Conservation (phyloP, 2,329 filamentous ascomycete species). For the Grosmannia clavigera region DNA sequence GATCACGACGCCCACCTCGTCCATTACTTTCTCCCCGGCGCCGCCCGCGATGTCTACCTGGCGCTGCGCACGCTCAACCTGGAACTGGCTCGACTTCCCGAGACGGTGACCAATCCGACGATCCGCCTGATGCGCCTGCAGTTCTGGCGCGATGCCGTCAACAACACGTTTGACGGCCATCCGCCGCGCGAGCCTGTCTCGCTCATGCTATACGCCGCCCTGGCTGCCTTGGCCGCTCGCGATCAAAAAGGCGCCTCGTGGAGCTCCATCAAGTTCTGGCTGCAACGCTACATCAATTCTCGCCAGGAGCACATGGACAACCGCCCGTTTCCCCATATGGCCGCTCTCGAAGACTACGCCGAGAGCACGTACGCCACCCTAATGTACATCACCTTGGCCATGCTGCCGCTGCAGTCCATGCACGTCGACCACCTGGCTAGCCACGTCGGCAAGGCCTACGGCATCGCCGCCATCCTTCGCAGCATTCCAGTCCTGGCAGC, state of each 20-base stretch:
- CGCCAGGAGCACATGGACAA: slow-evolving; percentile 76
- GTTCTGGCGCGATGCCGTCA: slow-evolving; percentile 84
- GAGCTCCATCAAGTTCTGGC: slow-evolving; percentile 55
- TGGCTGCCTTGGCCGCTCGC: slow-evolving; percentile 44
- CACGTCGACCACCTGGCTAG: slow-evolving; percentile 87
- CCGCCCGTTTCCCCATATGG: slow-evolving; percentile 62
- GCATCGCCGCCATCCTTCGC: slow-evolving; percentile 75
- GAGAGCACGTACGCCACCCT: slow-evolving; percentile 92
- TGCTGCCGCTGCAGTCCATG: slow-evolving; percentile 66
- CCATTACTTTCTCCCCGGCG: slow-evolving; percentile 67
- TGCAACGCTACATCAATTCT: slow-evolving; percentile 64
- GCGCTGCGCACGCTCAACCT: slow-evolving; percentile 88
- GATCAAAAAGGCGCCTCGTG: slow-evolving; percentile 23
- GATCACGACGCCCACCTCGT: slow-evolving; percentile 83
- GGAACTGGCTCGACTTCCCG: slow-evolving; percentile 79
- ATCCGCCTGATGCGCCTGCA: slow-evolving; percentile 84
- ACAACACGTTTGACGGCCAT: slow-evolving; percentile 56
- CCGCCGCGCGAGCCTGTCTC: slow-evolving; percentile 89
- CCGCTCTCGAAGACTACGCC: slow-evolving; percentile 71
- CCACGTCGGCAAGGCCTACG: slow-evolving; percentile 87
- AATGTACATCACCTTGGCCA: slow-evolving; percentile 74
- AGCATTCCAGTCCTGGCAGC: slow-evolving; percentile 83
- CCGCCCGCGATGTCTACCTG: slow-evolving; percentile 71
- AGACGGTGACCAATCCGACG: slow-evolving; percentile 76
- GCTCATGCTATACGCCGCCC: slow-evolving; percentile 63